Conservation (phyloP, 2,329 filamentous ascomycete genomes). For the Amauroascus niger region DNA sequence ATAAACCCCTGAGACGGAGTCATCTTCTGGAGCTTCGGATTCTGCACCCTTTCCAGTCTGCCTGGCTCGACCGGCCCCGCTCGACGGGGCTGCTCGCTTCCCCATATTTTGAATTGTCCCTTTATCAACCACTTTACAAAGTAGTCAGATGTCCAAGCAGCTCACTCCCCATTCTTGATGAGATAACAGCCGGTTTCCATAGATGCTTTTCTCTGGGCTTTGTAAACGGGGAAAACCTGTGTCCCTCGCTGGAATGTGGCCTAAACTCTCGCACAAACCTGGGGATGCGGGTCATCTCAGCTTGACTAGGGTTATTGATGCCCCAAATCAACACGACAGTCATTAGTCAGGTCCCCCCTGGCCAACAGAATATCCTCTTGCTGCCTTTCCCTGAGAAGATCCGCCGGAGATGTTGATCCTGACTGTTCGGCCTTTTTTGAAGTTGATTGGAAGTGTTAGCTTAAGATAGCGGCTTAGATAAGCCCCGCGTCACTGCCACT, state of each 20-base stretch:
- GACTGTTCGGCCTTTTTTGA: not conserved
- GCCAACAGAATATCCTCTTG: not conserved
- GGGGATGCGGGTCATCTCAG: not conserved
- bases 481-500: not conserved
- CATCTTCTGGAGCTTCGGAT: slow-evolving; percentile 4
- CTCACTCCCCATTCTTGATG: not conserved
- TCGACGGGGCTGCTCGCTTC: slow-evolving; percentile 5
- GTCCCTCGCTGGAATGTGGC: not conserved
- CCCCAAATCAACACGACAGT: not conserved
- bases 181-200: not conserved
- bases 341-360: not conserved
- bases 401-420: not conserved
- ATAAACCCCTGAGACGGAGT: slow-evolving; percentile 12
- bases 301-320: not conserved
- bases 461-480: not conserved
- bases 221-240: not conserved
- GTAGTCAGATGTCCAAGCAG: not conserved
- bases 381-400: not conserved
- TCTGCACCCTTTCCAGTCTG: not conserved
- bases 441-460: not conserved
- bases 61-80: not conserved
- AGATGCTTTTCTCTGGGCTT: not conserved
- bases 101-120: not conserved
- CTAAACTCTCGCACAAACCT: not conserved
- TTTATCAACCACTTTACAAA: slow-evolving; percentile 1